Base-by-base conservation (phyloP, 331 rosid genomes). In the Pyrus hybrid region DNA sequence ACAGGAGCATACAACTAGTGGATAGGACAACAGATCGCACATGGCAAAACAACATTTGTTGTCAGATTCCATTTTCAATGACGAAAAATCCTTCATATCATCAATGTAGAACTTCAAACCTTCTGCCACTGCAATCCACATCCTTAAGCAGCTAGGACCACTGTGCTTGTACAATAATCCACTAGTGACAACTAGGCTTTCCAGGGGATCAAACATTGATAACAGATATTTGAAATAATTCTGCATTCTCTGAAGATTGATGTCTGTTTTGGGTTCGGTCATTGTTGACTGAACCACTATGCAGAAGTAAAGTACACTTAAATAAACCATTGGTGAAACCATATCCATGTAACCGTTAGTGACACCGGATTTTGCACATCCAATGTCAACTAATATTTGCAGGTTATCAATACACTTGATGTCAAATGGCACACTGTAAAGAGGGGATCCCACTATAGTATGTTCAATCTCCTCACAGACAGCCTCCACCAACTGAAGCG, bases 311-410 rank as follows among this genome's bases (percentile, higher is more conserved):
- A 88, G 87, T 16, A 80, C 86, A 76, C 73, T 73, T 67, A 91
- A 83, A 86, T 93, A 91, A 80, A 85, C 84, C 76, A 82, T 67
- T 67, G 97, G 97, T 68, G 96, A 87, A 78, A 88, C 98, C 93
- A 88, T 86, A 58, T 88, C 92, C 98, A 86, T 87, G 70, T 91
- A 69, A 76, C 84, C 73, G 35, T 88, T 45, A 83, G 78, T 67
- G 56, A 87, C 72, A 74, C 53, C 63, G 1, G 22, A 74, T 70
- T 87, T 84, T 67, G 77, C 84, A 76, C 70, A 81, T 69, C 79
- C 77, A 71, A 49, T 63, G 33, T 71, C 63, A 70, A 86, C 78
- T 75, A 62, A 71, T 71, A 82, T 60, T 70, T 85, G 88, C 77
- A 61, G 64, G 78, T 74, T 80, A 60, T 73, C 81, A 16, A 89